These are phyloP conservation scores for Didymella glomerata DNA, from an alignment of 2,329 filamentous ascomycete species.

Conservation along the genomic window DNA sequence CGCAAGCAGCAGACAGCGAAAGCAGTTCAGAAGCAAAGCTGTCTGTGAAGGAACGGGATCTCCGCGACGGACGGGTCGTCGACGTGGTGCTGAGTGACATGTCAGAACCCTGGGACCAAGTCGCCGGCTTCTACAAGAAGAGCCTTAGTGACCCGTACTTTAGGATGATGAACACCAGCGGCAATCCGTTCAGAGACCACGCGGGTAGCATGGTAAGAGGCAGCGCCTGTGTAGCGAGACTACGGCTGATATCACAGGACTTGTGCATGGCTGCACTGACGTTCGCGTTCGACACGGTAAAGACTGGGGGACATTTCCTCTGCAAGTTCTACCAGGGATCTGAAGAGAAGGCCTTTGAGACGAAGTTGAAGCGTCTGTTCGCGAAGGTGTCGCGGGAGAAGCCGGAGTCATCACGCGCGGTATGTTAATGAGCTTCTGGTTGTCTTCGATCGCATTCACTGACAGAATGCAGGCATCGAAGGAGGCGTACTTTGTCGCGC, in stretches of 20 bases:
- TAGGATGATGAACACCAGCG: conserved; percentile 99
- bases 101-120: conserved; percentile 94
- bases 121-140: conserved; percentile 78
- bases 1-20: conserved; percentile 22
- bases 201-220: conserved; percentile 88
- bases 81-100: conserved; percentile 98
- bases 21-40: conserved; percentile 37
- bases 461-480: conserved; percentile 71
- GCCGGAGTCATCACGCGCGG: conserved; percentile 86
- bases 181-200: conserved; percentile 85
- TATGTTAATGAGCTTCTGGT: conserved; percentile 50
- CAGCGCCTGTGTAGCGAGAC: neutral
- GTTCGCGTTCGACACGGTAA: conserved; percentile 86
- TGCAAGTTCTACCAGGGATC: conserved; percentile 97
- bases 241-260: conserved; percentile 66
- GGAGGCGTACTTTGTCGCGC: conserved; percentile 85
- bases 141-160: conserved; percentile 93
- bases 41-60: conserved; percentile 47
- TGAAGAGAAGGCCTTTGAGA: conserved; percentile 84
- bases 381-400: conserved; percentile 84
- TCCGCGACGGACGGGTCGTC: conserved; percentile 67
- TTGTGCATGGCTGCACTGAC: conserved; percentile 84
- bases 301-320: conserved; percentile 84
- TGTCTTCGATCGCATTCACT: conserved; percentile 5
- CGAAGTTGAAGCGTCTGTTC: conserved; percentile 78